Base-by-base conservation (phyloP, 2,329 filamentous ascomycete species). In the Monilinia fructicola region DNA sequence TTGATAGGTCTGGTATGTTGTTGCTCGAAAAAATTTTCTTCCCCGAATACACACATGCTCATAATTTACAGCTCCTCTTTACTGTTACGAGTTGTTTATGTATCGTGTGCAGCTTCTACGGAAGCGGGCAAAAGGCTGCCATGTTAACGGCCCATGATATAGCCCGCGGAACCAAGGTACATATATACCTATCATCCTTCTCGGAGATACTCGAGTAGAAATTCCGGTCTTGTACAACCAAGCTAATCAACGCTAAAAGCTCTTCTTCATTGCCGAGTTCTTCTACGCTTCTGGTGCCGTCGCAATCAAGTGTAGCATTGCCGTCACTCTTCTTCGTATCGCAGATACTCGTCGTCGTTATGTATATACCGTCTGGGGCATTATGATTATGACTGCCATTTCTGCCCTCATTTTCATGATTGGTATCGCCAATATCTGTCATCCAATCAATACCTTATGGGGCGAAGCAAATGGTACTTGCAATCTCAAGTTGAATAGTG, bases 231-330 rank as follows among this genome's bases (percentile, higher is more conserved):
- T 52, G 3, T 21, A 28, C 12, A 40, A 11, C 28, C n/a, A 60
- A 61, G 67, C 64, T 69, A 58, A 68, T 48, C 21, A 59, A 55
- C 28, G 40, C 26, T 59, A 67, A 55, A 71, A 78, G 72, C 74
- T 74, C 46, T 78, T 79, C 65, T 75, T 78, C 54, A 77, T 77
- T 28, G 77, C 78, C 50, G 77, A 79, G 65, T 75, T 77, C 64
- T 78, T 79, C 66, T 79, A 79, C 58, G 76, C 76, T n/a, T 74
- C 70, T 31, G 72, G 72, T 60, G 74, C 74, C 1, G 70, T 71
- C 2, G 69, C 69, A 26, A 73, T 77, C 68, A 76, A 76, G 46
- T 70, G 71, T 62, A 76, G 74, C 64, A 75, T 76, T 59, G 75
- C 74, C 52, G 60, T 76, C 38, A 74, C 73, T 26, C 70, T 76